These are phyloP conservation scores for Gracilaria gracilis DNA, from an alignment of 23 red algal genomes.

Conservation along the genomic window DNA sequence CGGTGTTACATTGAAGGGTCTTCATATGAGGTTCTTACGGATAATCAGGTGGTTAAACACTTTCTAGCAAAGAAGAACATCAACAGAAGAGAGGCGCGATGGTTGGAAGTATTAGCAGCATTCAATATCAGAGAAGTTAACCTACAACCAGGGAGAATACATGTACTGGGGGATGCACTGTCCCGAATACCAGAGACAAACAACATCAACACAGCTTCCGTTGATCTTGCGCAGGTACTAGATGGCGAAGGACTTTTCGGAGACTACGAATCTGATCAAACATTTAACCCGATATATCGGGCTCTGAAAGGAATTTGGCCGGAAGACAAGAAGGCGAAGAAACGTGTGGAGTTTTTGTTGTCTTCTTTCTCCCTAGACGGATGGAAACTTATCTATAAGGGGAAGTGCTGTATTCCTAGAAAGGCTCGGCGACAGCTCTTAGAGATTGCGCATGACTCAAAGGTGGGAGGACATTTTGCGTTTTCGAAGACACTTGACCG, in stretches of 20 bases:
- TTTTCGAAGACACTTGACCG: slow-evolving; percentile 28
- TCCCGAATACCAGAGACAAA: slow-evolving; percentile 5
- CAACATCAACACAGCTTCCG: background rate
- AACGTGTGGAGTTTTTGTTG: slow-evolving; percentile 1
- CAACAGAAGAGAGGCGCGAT: background rate
- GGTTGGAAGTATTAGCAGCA: background rate
- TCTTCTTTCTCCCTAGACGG: slow-evolving; percentile 13
- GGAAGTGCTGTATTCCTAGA: slow-evolving; percentile 17
- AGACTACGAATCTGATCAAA: background rate
- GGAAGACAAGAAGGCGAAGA: background rate
- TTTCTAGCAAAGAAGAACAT: slow-evolving; percentile 26
- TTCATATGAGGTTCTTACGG: slow-evolving; percentile 31
- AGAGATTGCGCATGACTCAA: slow-evolving; percentile 29
- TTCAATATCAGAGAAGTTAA: slow-evolving; percentile 31
- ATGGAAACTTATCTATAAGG: slow-evolving; percentile 6
- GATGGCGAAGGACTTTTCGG: background rate
- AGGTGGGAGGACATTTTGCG: slow-evolving; percentile 31
- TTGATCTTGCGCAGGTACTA: background rate
- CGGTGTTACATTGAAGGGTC: slow-evolving; percentile 43
- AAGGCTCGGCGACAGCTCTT: background rate
- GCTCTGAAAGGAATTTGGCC: slow-evolving; percentile 1
- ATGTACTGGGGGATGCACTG: slow-evolving; percentile 14
- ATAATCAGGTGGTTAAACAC: slow-evolving; percentile 13
- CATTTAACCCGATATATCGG: background rate
- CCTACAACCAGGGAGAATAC: background rate